A percentile compares a stretch with the other conserved stretches of the same genome.
phyloP scores from a whole-genome alignment of 2,329 filamentous ascomycete species.

The Capronia coronata region DNA sequence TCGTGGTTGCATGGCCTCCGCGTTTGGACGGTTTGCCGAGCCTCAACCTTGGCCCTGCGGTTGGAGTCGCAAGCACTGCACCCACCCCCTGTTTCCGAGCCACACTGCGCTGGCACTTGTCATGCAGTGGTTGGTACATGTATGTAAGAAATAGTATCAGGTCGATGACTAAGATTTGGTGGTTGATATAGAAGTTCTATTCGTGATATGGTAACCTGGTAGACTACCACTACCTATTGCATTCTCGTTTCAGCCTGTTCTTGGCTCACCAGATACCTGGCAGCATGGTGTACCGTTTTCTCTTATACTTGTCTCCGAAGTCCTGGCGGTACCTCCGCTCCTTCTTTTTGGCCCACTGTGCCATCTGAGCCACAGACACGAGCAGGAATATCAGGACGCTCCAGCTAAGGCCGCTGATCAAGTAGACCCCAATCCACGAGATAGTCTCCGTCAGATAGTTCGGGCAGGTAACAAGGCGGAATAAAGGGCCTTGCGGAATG shows the following conservation, averaged over 20 bases:
- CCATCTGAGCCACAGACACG: conserved; percentile 73
- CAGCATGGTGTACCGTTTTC: conserved; percentile 78
- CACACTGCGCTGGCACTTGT: too few species aligned
- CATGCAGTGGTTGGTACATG: too few species aligned
- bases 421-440: conserved; percentile 75
- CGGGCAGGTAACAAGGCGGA: conserved; percentile 81
- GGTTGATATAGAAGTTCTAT: neutral
- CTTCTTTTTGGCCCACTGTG: conserved; percentile 81
- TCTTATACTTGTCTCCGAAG: conserved; percentile 90
- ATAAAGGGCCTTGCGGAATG: conserved; percentile 80
- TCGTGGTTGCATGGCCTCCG: too few species aligned
- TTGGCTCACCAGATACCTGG: conserved; percentile 58
- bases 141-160: too few species aligned
- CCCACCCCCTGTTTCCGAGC: too few species aligned
- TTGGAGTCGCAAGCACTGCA: too few species aligned
- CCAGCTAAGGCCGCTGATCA: conserved; percentile 69
- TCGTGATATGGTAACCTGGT: neutral
- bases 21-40: too few species aligned
- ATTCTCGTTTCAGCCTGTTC: neutral
- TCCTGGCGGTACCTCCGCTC: conserved; percentile 83
- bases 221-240: neutral
- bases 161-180: neutral
- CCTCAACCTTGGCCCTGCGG: too few species aligned
- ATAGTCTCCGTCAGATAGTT: conserved; percentile 94
- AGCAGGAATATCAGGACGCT: conserved; percentile 69